phyloP scores from a whole-genome alignment of 2,329 filamentous ascomycete genomes.

The Pseudogymnoascus sp. region DNA sequence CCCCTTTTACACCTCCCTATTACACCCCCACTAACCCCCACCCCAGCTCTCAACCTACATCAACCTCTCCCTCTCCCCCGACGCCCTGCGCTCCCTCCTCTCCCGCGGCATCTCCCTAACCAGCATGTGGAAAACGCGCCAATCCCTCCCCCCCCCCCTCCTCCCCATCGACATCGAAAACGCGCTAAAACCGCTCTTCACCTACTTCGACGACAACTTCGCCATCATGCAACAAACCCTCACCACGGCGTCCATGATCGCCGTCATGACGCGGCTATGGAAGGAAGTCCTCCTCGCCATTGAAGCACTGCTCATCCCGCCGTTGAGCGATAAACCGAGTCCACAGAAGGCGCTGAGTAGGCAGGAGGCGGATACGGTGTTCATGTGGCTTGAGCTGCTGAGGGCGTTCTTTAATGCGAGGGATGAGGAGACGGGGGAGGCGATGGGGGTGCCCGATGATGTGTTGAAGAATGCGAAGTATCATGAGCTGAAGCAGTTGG shows the following conservation, averaged over 20 bases:
- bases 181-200: slow-evolving; percentile 75
- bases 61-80: slow-evolving; percentile 74
- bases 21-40: slow-evolving; percentile 11
- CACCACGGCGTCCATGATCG: slow-evolving; percentile 92
- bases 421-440: slow-evolving; percentile 75
- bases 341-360: slow-evolving; percentile 74
- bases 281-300: slow-evolving; percentile 93
- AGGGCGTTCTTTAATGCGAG: slow-evolving; percentile 93
- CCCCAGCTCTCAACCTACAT: slow-evolving; percentile 81
- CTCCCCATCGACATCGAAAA: slow-evolving; percentile 69
- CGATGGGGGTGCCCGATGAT: slow-evolving; percentile 80
- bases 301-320: slow-evolving; percentile 82
- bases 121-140: slow-evolving; percentile 56
- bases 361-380: slow-evolving; percentile 89
- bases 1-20: not conserved
- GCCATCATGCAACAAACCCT: slow-evolving; percentile 97
- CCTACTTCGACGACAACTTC: slow-evolving; percentile 98
- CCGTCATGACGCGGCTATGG: slow-evolving; percentile 97
- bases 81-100: slow-evolving; percentile 68
- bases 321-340: slow-evolving; percentile 89
- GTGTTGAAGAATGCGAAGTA: slow-evolving; percentile 96
- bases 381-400: slow-evolving; percentile 84
- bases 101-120: slow-evolving; percentile 64
- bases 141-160: slow-evolving; percentile 46
- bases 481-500: slow-evolving; percentile 89